phyloP scores from a whole-genome alignment of 2,329 filamentous ascomycete genomes.

The Cladosporium sp. region DNA sequence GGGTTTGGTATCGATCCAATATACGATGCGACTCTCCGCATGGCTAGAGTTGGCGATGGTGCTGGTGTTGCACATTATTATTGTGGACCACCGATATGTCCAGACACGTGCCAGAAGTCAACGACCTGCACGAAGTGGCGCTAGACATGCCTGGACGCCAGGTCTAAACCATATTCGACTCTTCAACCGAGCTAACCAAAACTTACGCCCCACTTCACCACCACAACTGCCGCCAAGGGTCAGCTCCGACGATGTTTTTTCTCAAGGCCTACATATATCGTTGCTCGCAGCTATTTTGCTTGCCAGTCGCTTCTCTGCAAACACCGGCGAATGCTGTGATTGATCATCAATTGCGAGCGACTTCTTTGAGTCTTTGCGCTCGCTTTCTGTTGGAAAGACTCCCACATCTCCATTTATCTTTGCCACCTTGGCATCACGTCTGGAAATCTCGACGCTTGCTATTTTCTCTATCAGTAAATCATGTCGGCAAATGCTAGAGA shows the following conservation, averaged over 20 bases:
- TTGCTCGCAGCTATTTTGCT: slow-evolving; percentile 1
- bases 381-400: slow-evolving; percentile 45
- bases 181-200: slow-evolving; percentile 6
- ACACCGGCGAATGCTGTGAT: slow-evolving; percentile 1
- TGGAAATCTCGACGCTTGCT: neutral
- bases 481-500: slow-evolving; percentile 15
- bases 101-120: neutral
- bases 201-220: slow-evolving; percentile 10
- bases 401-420: slow-evolving; percentile 27
- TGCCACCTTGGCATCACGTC: neutral
- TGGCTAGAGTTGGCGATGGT: too few species aligned
- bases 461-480: neutral
- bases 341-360: slow-evolving; percentile 40
- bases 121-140: neutral
- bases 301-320: neutral
- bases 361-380: slow-evolving; percentile 55
- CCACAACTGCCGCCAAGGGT: slow-evolving; percentile 9
- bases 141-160: neutral
- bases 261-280: neutral
- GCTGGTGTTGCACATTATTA: neutral
- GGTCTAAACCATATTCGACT: neutral
- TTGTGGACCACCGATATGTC: neutral
- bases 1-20: too few species aligned
- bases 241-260: slow-evolving; percentile 8
- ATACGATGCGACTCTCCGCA: too few species aligned